Percentiles rank a stretch among this genome's conserved stretches.
Conservation (phyloP, 2,329 filamentous ascomycete species). For the Lachnellula subtilissima region DNA sequence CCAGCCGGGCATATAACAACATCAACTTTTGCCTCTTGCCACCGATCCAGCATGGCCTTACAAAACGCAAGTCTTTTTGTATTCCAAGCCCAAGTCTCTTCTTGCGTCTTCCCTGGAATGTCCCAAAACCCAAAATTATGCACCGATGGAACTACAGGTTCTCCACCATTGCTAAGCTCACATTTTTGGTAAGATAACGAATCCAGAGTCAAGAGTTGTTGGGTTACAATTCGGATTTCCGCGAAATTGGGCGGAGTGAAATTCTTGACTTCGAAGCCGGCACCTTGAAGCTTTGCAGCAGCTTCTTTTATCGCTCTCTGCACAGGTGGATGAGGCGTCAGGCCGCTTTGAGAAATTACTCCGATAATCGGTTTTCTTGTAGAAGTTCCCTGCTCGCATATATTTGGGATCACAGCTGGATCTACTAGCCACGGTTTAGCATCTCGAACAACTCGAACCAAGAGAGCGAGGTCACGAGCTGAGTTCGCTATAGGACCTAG, state of each 20-base stretch:
- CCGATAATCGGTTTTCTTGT: slow-evolving; percentile 29
- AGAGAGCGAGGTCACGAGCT: slow-evolving; percentile 74
- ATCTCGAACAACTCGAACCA: slow-evolving; percentile 66
- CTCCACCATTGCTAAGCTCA: slow-evolving; percentile 29
- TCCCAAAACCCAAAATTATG: slow-evolving; percentile 34
- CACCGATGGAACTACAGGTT: slow-evolving; percentile 33
- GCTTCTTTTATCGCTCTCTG: slow-evolving; percentile 29
- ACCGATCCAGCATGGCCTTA: slow-evolving; percentile 35
- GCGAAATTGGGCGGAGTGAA: slow-evolving; percentile 31
- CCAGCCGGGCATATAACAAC: slow-evolving; percentile 29
- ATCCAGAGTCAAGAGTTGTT: slow-evolving; percentile 34
- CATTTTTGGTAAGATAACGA: slow-evolving; percentile 33
- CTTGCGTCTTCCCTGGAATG: slow-evolving; percentile 30
- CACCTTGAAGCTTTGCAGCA: slow-evolving; percentile 23
- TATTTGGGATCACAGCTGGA: slow-evolving; percentile 24
- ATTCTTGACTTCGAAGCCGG: slow-evolving; percentile 29
- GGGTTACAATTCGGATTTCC: slow-evolving; percentile 29
- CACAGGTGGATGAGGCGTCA: slow-evolving; percentile 31
- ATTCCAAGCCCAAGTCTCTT: slow-evolving; percentile 34
- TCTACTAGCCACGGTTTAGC: slow-evolving; percentile 70
- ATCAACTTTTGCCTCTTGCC: slow-evolving; percentile 32
- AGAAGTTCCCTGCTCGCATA: slow-evolving; percentile 15
- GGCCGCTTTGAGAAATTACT: slow-evolving; percentile 27
- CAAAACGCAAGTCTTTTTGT: slow-evolving; percentile 30
- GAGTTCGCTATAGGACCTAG: slow-evolving; percentile 88